Evolutionary conservation across 139 green algal species (phyloP).

Genomic region (Chlamydomonas sp.): DNA sequence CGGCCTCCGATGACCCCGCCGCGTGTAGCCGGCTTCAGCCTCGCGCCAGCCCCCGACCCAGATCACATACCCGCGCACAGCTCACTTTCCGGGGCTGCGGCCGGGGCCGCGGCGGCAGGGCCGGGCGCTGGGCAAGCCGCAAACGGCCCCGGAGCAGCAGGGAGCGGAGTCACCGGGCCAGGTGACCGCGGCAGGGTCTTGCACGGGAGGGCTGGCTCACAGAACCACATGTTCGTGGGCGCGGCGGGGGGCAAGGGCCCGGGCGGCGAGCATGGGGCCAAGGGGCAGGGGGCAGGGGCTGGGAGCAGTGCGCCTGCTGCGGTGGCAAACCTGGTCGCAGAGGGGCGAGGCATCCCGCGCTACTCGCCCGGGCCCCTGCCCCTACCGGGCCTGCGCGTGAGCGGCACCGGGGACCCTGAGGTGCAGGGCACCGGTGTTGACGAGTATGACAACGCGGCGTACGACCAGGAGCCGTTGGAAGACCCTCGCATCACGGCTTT

Average conservation of each 20-base stretch:
- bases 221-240: background rate
- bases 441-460: too few relatives aligned
- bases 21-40: constrained; percentile 28
- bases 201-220: background rate
- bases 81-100: background rate
- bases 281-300: background rate
- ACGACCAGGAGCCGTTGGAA: too few relatives aligned
- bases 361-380: too few relatives aligned
- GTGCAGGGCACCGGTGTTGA: too few relatives aligned
- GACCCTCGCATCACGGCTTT: constrained; percentile 11
- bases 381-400: too few relatives aligned
- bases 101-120: background rate
- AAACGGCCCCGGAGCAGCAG: too few relatives aligned
- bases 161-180: too few relatives aligned
- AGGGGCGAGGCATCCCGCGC: constrained; percentile 35
- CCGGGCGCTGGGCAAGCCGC: too few relatives aligned
- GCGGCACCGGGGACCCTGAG: too few relatives aligned
- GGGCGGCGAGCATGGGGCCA: too few relatives aligned
- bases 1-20: constrained; percentile 33
- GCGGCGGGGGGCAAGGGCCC: background rate
- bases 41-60: constrained; percentile 33
- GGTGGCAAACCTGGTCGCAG: constrained; percentile 11
- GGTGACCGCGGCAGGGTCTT: background rate
- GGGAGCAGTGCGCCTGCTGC: background rate
- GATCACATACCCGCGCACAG: background rate